Percentiles rank a stretch among this genome's conserved stretches.
These are phyloP conservation scores for Sphagnurus paluster DNA, from an alignment of 1,284 basidiomycete species.

Conservation along the genomic window DNA sequence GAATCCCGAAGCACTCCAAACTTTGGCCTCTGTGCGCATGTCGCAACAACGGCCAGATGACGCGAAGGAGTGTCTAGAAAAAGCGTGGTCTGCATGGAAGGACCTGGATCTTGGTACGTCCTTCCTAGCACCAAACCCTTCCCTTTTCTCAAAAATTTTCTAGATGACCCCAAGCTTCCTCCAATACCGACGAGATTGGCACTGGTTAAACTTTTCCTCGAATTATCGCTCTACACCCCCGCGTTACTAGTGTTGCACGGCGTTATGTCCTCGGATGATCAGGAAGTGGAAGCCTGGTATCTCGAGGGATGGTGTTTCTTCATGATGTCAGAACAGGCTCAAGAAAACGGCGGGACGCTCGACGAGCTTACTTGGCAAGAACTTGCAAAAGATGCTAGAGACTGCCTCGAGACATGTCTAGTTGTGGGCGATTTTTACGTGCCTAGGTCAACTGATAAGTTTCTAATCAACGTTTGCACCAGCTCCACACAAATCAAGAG, in stretches of 20 bases:
- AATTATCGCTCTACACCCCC: conserved; percentile 68
- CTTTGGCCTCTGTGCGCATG: conserved; percentile 86
- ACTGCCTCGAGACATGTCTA: conserved; percentile 83
- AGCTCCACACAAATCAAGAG: conserved; percentile 74
- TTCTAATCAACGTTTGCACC: conserved; percentile 16
- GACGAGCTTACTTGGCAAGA: conserved; percentile 75
- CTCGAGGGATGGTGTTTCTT: conserved; percentile 95
- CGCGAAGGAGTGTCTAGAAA: conserved; percentile 66
- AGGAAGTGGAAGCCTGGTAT: conserved; percentile 92
- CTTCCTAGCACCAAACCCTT: background rate
- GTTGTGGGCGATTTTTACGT: conserved; percentile 52
- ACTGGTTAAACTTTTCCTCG: conserved; percentile 83
- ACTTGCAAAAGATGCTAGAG: conserved; percentile 76
- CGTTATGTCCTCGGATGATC: conserved; percentile 81
- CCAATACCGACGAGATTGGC: conserved; percentile 73
- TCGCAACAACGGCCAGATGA: conserved; percentile 86
- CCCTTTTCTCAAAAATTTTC: background rate
- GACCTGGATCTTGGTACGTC: conserved; percentile 67
- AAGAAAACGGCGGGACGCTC: conserved; percentile 55
- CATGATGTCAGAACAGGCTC: conserved; percentile 69
- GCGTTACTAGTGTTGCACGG: conserved; percentile 80
- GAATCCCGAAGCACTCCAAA: conserved; percentile 81
- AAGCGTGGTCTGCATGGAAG: conserved; percentile 75
- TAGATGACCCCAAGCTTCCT: conserved; percentile 74
- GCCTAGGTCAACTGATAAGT: conserved; percentile 3